Percentiles rank a stretch among this genome's conserved stretches.
These are phyloP conservation scores for Candida loeiensis DNA, from an alignment of 805 yeast species.

Conservation along the genomic window DNA sequence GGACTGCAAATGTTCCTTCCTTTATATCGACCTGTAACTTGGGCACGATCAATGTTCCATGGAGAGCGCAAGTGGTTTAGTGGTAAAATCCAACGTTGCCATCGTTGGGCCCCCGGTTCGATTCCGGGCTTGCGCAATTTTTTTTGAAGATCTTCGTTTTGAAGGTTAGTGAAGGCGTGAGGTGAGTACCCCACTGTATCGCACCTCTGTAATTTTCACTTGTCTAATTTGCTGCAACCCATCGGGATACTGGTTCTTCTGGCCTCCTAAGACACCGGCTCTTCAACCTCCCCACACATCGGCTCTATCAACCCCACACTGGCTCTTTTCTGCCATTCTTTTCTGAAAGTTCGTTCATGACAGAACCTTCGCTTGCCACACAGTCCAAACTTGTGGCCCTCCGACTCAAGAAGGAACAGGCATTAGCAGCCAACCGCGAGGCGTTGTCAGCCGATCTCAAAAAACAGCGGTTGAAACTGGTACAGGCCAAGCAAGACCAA, in stretches of 20 bases:
- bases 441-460: constrained; percentile 17
- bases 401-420: constrained; percentile 14
- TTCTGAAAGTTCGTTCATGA: background rate
- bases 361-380: background rate
- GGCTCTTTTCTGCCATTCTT: background rate
- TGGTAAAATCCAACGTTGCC: constrained; percentile 10
- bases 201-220: too few relatives aligned
- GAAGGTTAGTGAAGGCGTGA: too few relatives aligned
- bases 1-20: too few relatives aligned
- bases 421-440: constrained; percentile 16
- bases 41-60: background rate
- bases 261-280: too few relatives aligned
- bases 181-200: too few relatives aligned
- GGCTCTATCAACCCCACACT: too few relatives aligned
- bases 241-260: too few relatives aligned
- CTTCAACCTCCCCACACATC: too few relatives aligned
- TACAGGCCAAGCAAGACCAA: constrained; percentile 10
- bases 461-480: constrained; percentile 14
- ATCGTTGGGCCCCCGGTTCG: constrained; percentile 10
- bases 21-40: background rate
- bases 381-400: constrained; percentile 12
- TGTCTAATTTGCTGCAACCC: too few relatives aligned
- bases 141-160: background rate
- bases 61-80: constrained; percentile 7
- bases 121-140: constrained; percentile 9